Base-by-base conservation (phyloP, 768 basidiomycete genomes). In the Tricholoma flavovirens region DNA sequence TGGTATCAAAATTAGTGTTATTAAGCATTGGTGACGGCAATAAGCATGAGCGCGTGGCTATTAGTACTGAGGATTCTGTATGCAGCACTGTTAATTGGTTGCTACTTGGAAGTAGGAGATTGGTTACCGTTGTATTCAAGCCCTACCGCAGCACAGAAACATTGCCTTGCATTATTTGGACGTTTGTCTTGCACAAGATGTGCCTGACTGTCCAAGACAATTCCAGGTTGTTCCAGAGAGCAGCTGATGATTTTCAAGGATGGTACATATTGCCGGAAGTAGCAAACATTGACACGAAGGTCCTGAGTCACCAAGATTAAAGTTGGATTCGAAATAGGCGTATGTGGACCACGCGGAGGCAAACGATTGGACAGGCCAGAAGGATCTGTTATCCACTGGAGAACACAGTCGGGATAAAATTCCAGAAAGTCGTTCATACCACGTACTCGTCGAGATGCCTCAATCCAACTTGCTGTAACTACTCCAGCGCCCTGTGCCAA, bases 261-360 rank as follows among this genome's bases (percentile, higher is more conserved):
- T 1, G 74, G 64, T 2, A 64, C 46, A 60, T 78, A 77, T 46
- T 78, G 71, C 14, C 80, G 80, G 43, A 83, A 65, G 62, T 80
- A 84, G 65, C 77, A 82, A 46, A 85, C 64, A 50, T 80, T 75
- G 17, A 84, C 69, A 32, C 75, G 76, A 50, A 84, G 81, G 54
- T 82, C 76, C 68, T 88, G 81, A 0, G 86, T 87, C 14, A 90
- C 81, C 11, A 88, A 72, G 10, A 87, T 59, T 42, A 90, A 72
- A 7, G 79, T 79, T n/a, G 81, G 78, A 48, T 73, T 74, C 15
- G 80, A 77, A 1, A 82, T 66, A 4, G 81, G 81, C 15, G 79
- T 77, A 9, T 60, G 60, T 15, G 87, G 86, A 1, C 88, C 88
- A 30, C 78, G 75, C 4, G 73, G 71, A 46, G 86, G 83, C 19